Conservation (phyloP, 2,329 filamentous ascomycete genomes). For the Cytospora chrysosperma region DNA sequence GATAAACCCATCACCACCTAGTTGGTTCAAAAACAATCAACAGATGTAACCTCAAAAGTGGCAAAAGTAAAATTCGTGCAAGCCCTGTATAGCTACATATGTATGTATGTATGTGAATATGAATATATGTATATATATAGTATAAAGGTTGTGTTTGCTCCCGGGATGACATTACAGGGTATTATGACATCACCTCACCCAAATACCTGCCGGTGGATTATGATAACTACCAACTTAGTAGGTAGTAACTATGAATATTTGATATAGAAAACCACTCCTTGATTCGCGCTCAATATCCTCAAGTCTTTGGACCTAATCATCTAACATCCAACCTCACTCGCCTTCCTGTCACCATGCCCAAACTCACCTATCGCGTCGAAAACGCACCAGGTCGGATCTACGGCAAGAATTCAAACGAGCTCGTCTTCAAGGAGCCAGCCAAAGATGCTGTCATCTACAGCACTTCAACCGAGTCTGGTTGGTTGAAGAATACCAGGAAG, state of each 20-base stretch:
- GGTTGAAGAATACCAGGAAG: slow-evolving; percentile 17
- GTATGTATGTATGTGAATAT: too few species aligned
- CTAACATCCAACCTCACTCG: too few species aligned
- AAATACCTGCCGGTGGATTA: neutral
- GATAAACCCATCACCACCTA: too few species aligned
- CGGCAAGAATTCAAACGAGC: slow-evolving; percentile 23
- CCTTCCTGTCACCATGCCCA: slow-evolving; percentile 4
- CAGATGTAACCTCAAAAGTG: too few species aligned
- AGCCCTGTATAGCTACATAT: too few species aligned
- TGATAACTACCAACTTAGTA: too few species aligned
- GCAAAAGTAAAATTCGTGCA: too few species aligned
- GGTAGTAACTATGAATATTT: neutral
- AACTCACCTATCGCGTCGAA: slow-evolving; percentile 16
- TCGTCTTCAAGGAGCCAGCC: slow-evolving; percentile 23
- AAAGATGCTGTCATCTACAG: slow-evolving; percentile 21
- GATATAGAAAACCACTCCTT: too few species aligned
- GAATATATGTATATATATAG: too few species aligned
- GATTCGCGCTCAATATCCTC: too few species aligned
- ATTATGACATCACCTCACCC: neutral
- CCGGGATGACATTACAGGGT: neutral
- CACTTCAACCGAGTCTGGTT: slow-evolving; percentile 17
- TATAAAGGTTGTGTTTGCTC: neutral
- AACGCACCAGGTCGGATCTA: slow-evolving; percentile 21
- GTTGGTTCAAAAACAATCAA: too few species aligned
- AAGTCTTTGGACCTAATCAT: too few species aligned